Conservation (phyloP, 2,329 filamentous ascomycete species). For the Amylocarpus encephaloides region DNA sequence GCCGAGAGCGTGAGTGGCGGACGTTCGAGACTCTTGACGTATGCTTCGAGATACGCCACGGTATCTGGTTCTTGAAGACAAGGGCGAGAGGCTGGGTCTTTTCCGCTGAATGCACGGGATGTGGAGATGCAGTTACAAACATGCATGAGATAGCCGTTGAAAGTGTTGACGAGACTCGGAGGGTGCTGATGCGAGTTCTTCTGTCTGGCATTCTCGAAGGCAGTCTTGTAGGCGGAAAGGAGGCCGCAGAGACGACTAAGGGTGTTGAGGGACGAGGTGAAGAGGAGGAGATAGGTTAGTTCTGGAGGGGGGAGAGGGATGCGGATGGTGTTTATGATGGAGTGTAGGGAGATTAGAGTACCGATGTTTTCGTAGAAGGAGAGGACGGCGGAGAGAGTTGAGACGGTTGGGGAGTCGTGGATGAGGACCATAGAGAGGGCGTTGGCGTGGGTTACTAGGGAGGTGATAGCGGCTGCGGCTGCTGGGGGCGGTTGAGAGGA, state of each 20-base stretch:
- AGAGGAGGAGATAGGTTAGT: conserved; percentile 65
- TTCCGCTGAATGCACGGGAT: conserved; percentile 59
- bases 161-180: conserved; percentile 56
- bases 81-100: conserved; percentile 54
- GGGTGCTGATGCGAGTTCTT: conserved; percentile 42
- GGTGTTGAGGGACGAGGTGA: conserved; percentile 55
- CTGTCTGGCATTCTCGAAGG: conserved; percentile 61
- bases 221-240: conserved; percentile 65
- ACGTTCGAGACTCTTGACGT: conserved; percentile 42
- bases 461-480: conserved; percentile 30
- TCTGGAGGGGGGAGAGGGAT: conserved; percentile 62
- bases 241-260: conserved; percentile 64
- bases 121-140: conserved; percentile 81
- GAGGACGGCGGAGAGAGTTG: conserved; percentile 51
- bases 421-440: conserved; percentile 52
- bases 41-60: conserved; percentile 40
- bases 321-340: conserved; percentile 48
- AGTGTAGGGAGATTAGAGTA: conserved; percentile 46
- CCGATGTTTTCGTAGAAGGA: conserved; percentile 64
- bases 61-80: conserved; percentile 44
- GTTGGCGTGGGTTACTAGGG: conserved; percentile 45
- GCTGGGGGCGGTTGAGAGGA: conserved; percentile 22
- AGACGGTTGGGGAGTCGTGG: conserved; percentile 42
- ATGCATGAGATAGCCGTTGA: conserved; percentile 84
- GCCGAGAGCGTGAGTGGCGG: conserved; percentile 37